Conservation (phyloP, 2,329 filamentous ascomycete species). For the Neoscytalidium dimidiatum region DNA sequence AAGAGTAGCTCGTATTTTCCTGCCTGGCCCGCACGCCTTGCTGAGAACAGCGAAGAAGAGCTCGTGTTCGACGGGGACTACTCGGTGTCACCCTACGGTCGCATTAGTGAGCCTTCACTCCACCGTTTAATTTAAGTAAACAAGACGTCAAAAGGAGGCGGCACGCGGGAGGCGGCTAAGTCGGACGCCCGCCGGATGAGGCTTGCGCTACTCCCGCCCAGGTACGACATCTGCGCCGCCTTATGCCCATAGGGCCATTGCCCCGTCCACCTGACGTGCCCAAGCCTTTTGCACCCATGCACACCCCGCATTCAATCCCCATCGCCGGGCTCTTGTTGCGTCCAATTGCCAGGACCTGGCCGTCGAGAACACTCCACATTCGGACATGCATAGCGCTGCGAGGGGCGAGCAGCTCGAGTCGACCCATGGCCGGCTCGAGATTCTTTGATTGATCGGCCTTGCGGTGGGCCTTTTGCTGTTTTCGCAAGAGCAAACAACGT, state of each 20-base stretch:
- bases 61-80: slow-evolving; percentile 6
- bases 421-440: neutral
- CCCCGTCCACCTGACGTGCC: slow-evolving; percentile 2
- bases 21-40: neutral
- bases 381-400: neutral
- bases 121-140: slow-evolving; percentile 6
- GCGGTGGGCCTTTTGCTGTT: neutral
- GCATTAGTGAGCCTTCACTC: slow-evolving; percentile 2
- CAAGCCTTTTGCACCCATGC: neutral
- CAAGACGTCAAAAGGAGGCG: slow-evolving; percentile 7
- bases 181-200: neutral
- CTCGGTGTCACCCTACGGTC: slow-evolving; percentile 12
- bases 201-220: neutral
- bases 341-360: neutral
- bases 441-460: neutral
- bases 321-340: neutral
- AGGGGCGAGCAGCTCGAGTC: neutral
- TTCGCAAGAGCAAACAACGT: neutral
- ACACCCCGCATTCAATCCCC: slow-evolving; percentile 7
- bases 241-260: neutral
- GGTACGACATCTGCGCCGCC: neutral
- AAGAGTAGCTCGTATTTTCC: slow-evolving; percentile 1
- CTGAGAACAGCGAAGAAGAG: neutral
- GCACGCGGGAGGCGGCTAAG: slow-evolving; percentile 5
- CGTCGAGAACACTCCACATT: neutral